phyloP scores from a whole-genome alignment of 805 yeast genomes.

The Sungouiozyma ichnusensis region DNA sequence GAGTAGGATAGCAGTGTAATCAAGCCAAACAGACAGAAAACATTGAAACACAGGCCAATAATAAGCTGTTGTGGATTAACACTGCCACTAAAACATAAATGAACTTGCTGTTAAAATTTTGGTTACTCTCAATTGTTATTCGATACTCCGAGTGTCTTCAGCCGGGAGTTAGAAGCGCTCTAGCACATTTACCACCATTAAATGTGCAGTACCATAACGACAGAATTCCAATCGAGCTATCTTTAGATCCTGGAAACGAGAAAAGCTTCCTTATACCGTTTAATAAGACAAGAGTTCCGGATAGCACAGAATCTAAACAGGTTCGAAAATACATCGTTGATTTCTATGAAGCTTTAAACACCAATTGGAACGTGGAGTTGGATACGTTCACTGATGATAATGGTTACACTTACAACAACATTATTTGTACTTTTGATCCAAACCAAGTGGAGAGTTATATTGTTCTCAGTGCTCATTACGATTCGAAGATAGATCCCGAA shows the following conservation, averaged over 20 bases:
- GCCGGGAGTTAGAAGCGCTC: background rate
- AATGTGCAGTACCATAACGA: conserved; percentile 1
- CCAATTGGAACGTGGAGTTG: conserved; percentile 20
- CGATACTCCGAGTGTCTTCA: background rate
- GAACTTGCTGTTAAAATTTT: background rate
- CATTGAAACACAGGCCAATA: too few relatives aligned
- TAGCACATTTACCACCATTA: background rate
- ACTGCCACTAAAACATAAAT: background rate
- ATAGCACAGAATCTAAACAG: conserved; percentile 30
- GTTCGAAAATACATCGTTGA: conserved; percentile 30
- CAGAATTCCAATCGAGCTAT: conserved; percentile 3
- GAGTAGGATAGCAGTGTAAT: too few relatives aligned
- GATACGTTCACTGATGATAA: conserved; percentile 30
- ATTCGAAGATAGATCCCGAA: conserved; percentile 35
- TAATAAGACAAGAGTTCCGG: conserved; percentile 34
- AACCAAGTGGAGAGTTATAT: conserved; percentile 21
- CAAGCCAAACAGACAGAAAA: too few relatives aligned
- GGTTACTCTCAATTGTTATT: background rate
- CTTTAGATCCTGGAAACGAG: conserved; percentile 1
- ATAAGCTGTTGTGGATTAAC: too few relatives aligned
- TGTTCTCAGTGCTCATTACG: conserved; percentile 46
- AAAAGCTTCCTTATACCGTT: conserved; percentile 23
- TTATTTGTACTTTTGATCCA: conserved; percentile 25
- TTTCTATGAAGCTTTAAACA: conserved; percentile 24
- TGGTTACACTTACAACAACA: conserved; percentile 30